phyloP scores from a whole-genome alignment of 225 moss, liverwort and hornwort species.

The Polytrichum formosum region DNA sequence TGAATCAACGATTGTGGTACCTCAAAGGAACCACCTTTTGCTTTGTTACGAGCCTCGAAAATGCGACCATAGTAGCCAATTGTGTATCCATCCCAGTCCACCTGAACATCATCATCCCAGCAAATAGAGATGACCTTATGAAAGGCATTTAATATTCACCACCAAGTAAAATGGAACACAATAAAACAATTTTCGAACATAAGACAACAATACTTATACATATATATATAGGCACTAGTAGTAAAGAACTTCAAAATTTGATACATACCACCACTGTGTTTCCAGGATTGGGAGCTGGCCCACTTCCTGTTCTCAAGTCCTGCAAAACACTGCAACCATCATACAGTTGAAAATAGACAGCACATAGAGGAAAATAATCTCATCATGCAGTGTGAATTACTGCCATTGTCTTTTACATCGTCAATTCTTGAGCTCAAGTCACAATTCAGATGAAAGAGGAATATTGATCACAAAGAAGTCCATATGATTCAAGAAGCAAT shows the following conservation, averaged over 20 bases:
- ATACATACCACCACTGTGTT: slow-evolving; percentile 81
- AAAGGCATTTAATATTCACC: neutral
- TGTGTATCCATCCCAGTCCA: slow-evolving; percentile 99
- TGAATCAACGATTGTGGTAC: slow-evolving; percentile 40
- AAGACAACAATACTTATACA: neutral
- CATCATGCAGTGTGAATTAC: no score
- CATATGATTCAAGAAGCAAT: no score
- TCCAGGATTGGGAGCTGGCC: slow-evolving; percentile 63
- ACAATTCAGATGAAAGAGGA: no score
- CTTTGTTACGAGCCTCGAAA: slow-evolving; percentile 98
- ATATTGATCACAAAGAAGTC: no score
- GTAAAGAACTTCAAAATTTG: neutral
- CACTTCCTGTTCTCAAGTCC: slow-evolving; percentile 84
- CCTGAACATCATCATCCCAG: slow-evolving; percentile 29
- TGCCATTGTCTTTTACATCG: no score
- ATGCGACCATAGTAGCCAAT: slow-evolving; percentile 98
- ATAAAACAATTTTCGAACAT: neutral
- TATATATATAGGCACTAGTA: neutral
- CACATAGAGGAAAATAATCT: neutral
- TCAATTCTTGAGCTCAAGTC: no score
- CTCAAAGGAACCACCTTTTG: slow-evolving; percentile 99
- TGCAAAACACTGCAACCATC: slow-evolving; percentile 29
- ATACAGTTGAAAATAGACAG: slow-evolving; percentile 3
- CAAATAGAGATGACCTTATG: neutral
- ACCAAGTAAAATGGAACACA: neutral